A percentile compares a stretch with the other conserved stretches of the same genome.
phyloP scores from a whole-genome alignment of 495 filamentous ascomycete species.

The Hypomontagnella monticulosa region DNA sequence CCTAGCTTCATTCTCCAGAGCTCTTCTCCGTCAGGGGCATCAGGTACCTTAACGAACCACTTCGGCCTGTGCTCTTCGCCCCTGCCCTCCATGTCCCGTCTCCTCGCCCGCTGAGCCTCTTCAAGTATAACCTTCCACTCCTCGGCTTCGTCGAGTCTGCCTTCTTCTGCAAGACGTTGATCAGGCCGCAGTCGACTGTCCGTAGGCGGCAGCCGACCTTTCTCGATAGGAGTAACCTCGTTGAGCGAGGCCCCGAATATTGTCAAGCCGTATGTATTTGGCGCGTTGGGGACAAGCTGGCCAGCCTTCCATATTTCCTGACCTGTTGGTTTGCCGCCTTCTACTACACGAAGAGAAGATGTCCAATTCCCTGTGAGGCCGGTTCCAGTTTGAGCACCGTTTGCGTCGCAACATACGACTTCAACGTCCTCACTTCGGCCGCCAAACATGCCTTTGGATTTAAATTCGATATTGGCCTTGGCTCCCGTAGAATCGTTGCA shows the following conservation, averaged over 20 bases:
- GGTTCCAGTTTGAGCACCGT: slow-evolving; percentile 68
- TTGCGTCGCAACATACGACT: slow-evolving; percentile 72
- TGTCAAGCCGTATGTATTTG: slow-evolving; percentile 86
- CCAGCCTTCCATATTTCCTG: slow-evolving; percentile 81
- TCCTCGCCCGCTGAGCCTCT: slow-evolving; percentile 80
- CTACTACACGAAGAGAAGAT: slow-evolving; percentile 67
- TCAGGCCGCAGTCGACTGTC: slow-evolving; percentile 89
- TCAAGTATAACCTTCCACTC: slow-evolving; percentile 82
- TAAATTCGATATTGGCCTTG: slow-evolving; percentile 85
- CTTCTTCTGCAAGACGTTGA: slow-evolving; percentile 85
- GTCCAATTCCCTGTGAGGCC: slow-evolving; percentile 89
- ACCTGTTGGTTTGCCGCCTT: slow-evolving; percentile 63
- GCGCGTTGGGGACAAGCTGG: slow-evolving; percentile 75
- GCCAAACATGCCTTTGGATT: slow-evolving; percentile 93
- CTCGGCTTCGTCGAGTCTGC: slow-evolving; percentile 86
- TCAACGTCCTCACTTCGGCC: slow-evolving; percentile 90
- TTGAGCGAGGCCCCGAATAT: slow-evolving; percentile 87
- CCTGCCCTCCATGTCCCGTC: slow-evolving; percentile 76
- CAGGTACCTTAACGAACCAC: slow-evolving; percentile 80
- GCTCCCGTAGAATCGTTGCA: slow-evolving; percentile 81
- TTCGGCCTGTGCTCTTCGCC: slow-evolving; percentile 75
- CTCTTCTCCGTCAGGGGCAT: slow-evolving; percentile 69
- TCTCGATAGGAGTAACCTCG: slow-evolving; percentile 84
- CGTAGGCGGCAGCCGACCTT: slow-evolving; percentile 75
- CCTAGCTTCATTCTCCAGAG: slow-evolving; percentile 83